These are phyloP conservation scores for Cyberlindnera saturnus DNA, from an alignment of 805 yeast genomes.

Conservation along the genomic window DNA sequence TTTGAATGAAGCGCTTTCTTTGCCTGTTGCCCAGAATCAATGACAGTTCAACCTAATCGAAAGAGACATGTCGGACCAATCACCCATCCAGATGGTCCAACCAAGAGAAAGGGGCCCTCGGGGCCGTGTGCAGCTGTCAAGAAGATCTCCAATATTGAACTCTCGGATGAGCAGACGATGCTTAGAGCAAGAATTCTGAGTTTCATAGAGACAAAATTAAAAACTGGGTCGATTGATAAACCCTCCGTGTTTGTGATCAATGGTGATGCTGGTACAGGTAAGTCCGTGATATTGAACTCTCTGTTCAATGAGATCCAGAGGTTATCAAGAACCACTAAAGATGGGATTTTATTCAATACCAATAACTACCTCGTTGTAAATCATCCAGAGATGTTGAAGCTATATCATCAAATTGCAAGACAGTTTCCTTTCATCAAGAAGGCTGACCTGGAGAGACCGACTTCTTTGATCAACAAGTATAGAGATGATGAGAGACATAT, in stretches of 20 bases:
- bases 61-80: background rate
- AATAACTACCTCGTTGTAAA: conserved; percentile 36
- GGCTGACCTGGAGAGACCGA: conserved; percentile 38
- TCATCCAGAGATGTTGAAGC: conserved; percentile 43
- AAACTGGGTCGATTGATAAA: conserved; percentile 3
- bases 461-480: conserved; percentile 34
- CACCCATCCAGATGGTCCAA: background rate
- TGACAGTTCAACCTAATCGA: background rate
- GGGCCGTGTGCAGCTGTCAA: conserved; percentile 27
- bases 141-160: conserved; percentile 28
- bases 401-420: conserved; percentile 34
- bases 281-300: conserved; percentile 37
- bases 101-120: background rate
- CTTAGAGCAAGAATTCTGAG: conserved; percentile 26
- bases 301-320: conserved; percentile 37
- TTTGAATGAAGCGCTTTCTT: background rate
- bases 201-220: conserved; percentile 25
- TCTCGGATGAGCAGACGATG: conserved; percentile 32
- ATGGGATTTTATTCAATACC: conserved; percentile 24
- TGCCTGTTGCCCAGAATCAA: background rate
- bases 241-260: conserved; percentile 36
- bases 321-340: conserved; percentile 16
- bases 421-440: conserved; percentile 32
- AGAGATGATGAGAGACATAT: conserved; percentile 5
- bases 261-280: conserved; percentile 47